phyloP scores from a whole-genome alignment of 257 asterid genomes.

The Solanum megistacrolobum region DNA sequence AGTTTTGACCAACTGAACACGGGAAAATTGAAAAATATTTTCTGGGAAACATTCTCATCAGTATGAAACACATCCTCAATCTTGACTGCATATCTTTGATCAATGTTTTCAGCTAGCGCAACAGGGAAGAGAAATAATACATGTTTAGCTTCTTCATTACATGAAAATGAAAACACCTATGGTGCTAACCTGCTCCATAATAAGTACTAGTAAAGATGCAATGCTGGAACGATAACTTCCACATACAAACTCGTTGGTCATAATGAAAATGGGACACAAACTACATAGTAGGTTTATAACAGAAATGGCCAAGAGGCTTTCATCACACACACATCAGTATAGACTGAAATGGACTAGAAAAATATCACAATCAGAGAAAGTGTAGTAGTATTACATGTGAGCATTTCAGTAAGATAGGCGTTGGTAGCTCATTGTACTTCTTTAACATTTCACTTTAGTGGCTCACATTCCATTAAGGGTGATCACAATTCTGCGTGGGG shows the following conservation, averaged over 20 bases:
- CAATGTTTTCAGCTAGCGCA: neutral
- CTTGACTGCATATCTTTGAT: neutral
- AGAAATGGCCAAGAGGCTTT: neutral
- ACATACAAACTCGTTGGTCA: neutral
- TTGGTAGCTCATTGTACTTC: neutral
- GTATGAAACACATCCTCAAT: neutral
- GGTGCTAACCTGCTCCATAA: neutral
- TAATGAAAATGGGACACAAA: neutral
- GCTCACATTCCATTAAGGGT: conserved; percentile 75
- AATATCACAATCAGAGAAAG: neutral
- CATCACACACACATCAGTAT: neutral
- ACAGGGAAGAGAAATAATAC: neutral
- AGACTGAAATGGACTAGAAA: neutral
- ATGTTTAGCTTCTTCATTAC: neutral
- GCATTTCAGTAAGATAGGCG: neutral
- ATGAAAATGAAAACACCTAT: neutral
- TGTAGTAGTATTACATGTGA: neutral
- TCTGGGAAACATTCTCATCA: neutral
- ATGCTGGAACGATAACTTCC: neutral
- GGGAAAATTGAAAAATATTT: neutral
- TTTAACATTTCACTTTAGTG: neutral
- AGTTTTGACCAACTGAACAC: neutral
- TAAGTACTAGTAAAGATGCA: neutral
- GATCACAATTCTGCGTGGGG: conserved; percentile 70
- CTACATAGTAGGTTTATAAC: neutral